Evolutionary conservation across 305 asterid species (phyloP), one percentile per base, ranked within the genome.

Genomic region (Coffea humblotiana): DNA sequence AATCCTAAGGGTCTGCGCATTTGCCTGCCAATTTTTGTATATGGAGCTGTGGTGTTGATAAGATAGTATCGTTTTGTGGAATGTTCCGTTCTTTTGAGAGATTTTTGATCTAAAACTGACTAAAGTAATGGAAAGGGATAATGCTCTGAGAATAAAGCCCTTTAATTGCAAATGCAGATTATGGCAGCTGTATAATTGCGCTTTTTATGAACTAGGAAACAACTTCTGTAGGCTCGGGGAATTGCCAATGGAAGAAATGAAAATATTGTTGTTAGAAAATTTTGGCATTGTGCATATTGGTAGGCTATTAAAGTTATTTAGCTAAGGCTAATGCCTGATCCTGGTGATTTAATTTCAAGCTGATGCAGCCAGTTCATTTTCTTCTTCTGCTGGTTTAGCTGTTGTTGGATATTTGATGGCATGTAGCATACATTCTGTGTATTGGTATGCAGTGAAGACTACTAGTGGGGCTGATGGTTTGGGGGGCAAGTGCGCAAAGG

Each of bases 381-480:
- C 40, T 47, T 43, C 72, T 68, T 29, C 49, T 6, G 60, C 5
- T 52, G 15, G 60, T 15, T 52, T 52, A 13, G 21, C 6, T 52
- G 15, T 52, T 16, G 60, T 52, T 14, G 60, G 21, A 52, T 52
- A 52, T 4, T 52, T 52, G 60, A 52, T 52, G 60, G 60, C 60
- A 4, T 52, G 60, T 16, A 84, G 89, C 16, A 63, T 80, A 69
- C 92, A 88, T 85, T 89, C 94, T 72, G 94, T 89, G 84, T 76
- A 54, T 86, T 92, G 99, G 97, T 93, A 87, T 78, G 82, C 83
- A 63, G 78, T 95, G 69, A 86, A 75, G 72, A 77, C 23, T 49
- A 7, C 48, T 40, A 77, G 73, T 13, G 72, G 73, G 66, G 21
- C 35, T 37, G 79, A 52, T 35, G 78, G 68, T 27, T 79, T 51